phyloP scores from a whole-genome alignment of 768 basidiomycete species.

The Paxillus involutus region DNA sequence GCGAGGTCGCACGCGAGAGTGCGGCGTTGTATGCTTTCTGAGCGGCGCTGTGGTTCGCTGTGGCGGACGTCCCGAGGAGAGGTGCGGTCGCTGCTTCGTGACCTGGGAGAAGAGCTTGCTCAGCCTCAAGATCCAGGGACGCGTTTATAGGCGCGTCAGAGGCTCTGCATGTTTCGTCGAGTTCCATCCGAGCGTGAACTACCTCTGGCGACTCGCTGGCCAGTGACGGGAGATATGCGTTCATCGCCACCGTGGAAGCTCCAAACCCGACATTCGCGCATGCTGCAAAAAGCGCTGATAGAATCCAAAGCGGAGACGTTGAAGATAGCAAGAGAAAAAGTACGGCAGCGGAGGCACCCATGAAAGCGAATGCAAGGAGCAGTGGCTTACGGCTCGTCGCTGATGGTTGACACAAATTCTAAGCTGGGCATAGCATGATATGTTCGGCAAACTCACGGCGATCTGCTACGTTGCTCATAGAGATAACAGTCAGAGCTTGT shows the following conservation, averaged over 20 bases:
- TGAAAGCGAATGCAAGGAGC: slow-evolving; percentile 69
- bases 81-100: slow-evolving; percentile 37
- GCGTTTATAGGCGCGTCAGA: slow-evolving; percentile 17
- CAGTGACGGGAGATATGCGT: slow-evolving; percentile 80
- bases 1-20: slow-evolving; percentile 74
- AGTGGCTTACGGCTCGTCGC: slow-evolving; percentile 75
- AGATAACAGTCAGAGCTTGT: slow-evolving; percentile 93
- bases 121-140: slow-evolving; percentile 18
- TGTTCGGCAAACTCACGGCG: slow-evolving; percentile 56
- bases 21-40: slow-evolving; percentile 48
- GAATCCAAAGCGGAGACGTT: slow-evolving; percentile 64
- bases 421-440: neutral
- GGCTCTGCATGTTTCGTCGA: slow-evolving; percentile 11
- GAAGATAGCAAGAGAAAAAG: slow-evolving; percentile 76
- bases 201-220: slow-evolving; percentile 69
- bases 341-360: slow-evolving; percentile 68
- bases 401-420: slow-evolving; percentile 26
- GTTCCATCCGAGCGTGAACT: slow-evolving; percentile 35
- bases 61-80: slow-evolving; percentile 23
- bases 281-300: slow-evolving; percentile 69
- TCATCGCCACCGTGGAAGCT: slow-evolving; percentile 84
- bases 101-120: slow-evolving; percentile 1
- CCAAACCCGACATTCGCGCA: slow-evolving; percentile 86
- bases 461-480: slow-evolving; percentile 90
- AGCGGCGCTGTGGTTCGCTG: slow-evolving; percentile 15